Conservation (phyloP, 768 basidiomycete species). For the Chalciporus chontae region DNA sequence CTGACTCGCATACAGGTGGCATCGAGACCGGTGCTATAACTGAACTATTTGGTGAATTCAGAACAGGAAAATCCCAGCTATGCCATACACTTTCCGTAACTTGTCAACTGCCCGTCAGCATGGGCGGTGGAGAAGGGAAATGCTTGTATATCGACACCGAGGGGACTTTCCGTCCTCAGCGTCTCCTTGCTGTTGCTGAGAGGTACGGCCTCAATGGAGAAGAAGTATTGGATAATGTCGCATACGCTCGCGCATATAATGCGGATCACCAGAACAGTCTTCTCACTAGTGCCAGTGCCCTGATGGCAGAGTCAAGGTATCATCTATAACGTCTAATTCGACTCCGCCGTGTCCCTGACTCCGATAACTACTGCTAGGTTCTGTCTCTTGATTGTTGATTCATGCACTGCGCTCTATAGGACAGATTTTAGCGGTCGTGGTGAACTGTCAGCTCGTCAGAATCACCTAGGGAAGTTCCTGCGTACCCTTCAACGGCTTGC, state of each 20-base stretch:
- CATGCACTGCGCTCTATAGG: constrained; percentile 91
- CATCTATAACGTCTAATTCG: constrained; percentile 15
- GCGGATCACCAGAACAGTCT: constrained; percentile 95
- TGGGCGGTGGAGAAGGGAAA: constrained; percentile 99
- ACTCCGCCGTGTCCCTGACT: constrained; percentile 2
- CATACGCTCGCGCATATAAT: constrained; percentile 97
- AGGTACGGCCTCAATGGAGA: constrained; percentile 96
- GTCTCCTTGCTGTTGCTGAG: constrained; percentile 91
- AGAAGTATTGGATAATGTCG: constrained; percentile 97
- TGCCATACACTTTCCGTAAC: constrained; percentile 98
- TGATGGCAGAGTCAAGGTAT: constrained; percentile 98
- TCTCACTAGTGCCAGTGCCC: constrained; percentile 88
- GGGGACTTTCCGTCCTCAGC: constrained; percentile 96
- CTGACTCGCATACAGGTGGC: constrained; percentile 54
- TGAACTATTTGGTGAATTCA: constrained; percentile 96
- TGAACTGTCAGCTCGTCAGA: constrained; percentile 92
- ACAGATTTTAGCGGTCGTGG: constrained; percentile 96
- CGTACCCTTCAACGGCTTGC: constrained; percentile 90
- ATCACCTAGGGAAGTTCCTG: constrained; percentile 93
- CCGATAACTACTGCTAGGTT: constrained; percentile 54
- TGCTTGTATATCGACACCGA: constrained; percentile 99
- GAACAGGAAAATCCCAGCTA: constrained; percentile 97
- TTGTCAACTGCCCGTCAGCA: constrained; percentile 92
- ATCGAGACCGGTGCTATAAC: constrained; percentile 99
- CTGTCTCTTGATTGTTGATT: constrained; percentile 94